Evolutionary conservation across 208 protist species (phyloP), one percentile per base, ranked within the genome.

Genomic region (Endotrypanum monterogeii): DNA sequence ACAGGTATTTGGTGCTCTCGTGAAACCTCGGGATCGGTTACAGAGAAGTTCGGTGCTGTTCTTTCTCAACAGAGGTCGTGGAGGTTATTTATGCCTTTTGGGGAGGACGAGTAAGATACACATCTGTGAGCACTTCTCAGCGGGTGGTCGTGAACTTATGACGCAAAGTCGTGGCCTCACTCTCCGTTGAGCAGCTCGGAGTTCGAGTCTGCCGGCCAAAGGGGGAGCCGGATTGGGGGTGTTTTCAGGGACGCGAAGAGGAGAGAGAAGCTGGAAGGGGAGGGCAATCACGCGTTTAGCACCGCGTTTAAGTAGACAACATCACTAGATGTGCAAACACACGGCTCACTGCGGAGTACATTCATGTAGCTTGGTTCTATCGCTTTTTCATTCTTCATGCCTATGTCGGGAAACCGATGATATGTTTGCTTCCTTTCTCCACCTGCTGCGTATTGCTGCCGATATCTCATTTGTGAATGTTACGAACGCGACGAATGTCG

Each of bases 21-120:
- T 99, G 98, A 79, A 86, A 82, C 70, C 16, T 51, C n/a, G 81
- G 78, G 60, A 91, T 82, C 39, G 86, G 90, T 70, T 81, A 86
- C 72, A 87, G 79, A 67, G 91, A 79, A 14, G 80, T 87, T 57
- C 74, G 70, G 32, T 48, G 82, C 54, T 98, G 92, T 84, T 94
- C 97, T 3, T 99, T 99, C 73, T 89, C 94, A 54, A 98, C 99
- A 79, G 98, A 99, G 81, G 91, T 93, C 73, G 28, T 88, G 99
- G 48, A 56, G 78, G 32, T 80, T 98, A 51, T 98, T 99, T 61
- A 41, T 65, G 3, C 63, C n/a, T 51, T 32, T 90, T 94, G 74
- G 78, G 92, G 32, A 73, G 80, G 32, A 82, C 86, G 56, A 80
- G 79, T 18, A 39, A 63, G 12, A 48, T 61, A 1, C 98, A 78